Evolutionary conservation across 768 basidiomycete genomes (phyloP), one percentile per base, ranked within the genome.

Genomic region (Lentinula boryana): DNA sequence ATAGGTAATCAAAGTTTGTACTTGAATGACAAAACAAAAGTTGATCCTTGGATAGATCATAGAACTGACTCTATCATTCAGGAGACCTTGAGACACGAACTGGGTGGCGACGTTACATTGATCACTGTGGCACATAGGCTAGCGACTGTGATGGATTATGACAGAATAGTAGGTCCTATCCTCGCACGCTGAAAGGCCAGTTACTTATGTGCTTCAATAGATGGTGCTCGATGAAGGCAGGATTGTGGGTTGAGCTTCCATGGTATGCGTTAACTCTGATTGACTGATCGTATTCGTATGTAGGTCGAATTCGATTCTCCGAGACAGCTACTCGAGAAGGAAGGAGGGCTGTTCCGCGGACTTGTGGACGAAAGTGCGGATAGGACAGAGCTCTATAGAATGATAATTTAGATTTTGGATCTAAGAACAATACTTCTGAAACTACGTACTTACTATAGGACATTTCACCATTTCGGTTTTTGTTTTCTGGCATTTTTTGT

Each of bases 401-500:
- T 23, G 27, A 40, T 54, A 35, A 41, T 33, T 9, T 10, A 61
- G 53, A 13, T 27, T 12, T 23, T 23, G 43, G 16, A 16, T 32
- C 12, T 3, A 18, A 23, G 54, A 23, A 13, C 13, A 43, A 43
- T 43, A 13, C 16, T 5, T n/a, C 18, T 13, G 4, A 21, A 38
- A 27, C 43, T 15, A 44, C 55, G 36, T 60, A 40, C 40, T 18
- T 18, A 63, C 75, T 76, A 31, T 9, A 48, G 9, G n/a, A 9
- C 7, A 9, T 16, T 3, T 51, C 31, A 93, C 90, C 89, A 91
- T 71, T 91, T 92, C 27, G 75, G 75, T 66, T 80, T 84, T 63
- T 87, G 79, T 63, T 84, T 82, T 75, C 82, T 89, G 56, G 82
- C 80, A 27, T 77, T 79, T n/a, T 88, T 73, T 0, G 89, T 93